These are phyloP conservation scores for Aspergillus sp. DNA, from an alignment of 2,329 filamentous ascomycete genomes.

Conservation along the genomic window DNA sequence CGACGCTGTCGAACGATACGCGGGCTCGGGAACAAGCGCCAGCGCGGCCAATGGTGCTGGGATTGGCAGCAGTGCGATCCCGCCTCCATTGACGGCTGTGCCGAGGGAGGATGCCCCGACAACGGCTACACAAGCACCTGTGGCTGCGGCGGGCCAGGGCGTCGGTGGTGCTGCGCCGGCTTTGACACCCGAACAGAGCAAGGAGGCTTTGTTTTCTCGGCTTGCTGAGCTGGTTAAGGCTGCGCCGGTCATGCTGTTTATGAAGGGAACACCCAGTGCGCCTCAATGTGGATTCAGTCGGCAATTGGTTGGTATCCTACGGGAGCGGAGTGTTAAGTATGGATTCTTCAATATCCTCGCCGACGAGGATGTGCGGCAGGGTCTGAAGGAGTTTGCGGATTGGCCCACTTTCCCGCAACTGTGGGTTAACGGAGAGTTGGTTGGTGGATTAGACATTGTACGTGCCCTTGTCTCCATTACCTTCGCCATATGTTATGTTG, in stretches of 20 bases:
- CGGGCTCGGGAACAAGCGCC: constrained; percentile 49
- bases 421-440: constrained; percentile 86
- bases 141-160: constrained; percentile 17
- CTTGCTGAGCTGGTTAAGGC: constrained; percentile 87
- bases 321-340: constrained; percentile 91
- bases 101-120: constrained; percentile 41
- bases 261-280: constrained; percentile 90
- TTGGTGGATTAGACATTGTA: constrained; percentile 95
- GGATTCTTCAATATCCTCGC: constrained; percentile 99
- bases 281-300: constrained; percentile 93
- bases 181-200: constrained; percentile 59
- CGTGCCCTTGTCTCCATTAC: constrained; percentile 45
- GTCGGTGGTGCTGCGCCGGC: constrained; percentile 22
- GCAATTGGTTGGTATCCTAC: constrained; percentile 82
- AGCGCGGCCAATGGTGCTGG: constrained; percentile 32
- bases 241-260: constrained; percentile 97
- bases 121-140: constrained; percentile 37
- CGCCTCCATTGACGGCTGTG: constrained; percentile 45
- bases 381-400: constrained; percentile 95
- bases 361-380: constrained; percentile 95
- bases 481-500: neutral
- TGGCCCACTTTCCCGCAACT: constrained; percentile 98
- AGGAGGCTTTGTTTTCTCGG: constrained; percentile 83
- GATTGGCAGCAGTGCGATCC: constrained; percentile 39
- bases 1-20: constrained; percentile 81